These are phyloP conservation scores for Datisca glomerata DNA, from an alignment of 306 rosid genomes.

Conservation along the genomic window DNA sequence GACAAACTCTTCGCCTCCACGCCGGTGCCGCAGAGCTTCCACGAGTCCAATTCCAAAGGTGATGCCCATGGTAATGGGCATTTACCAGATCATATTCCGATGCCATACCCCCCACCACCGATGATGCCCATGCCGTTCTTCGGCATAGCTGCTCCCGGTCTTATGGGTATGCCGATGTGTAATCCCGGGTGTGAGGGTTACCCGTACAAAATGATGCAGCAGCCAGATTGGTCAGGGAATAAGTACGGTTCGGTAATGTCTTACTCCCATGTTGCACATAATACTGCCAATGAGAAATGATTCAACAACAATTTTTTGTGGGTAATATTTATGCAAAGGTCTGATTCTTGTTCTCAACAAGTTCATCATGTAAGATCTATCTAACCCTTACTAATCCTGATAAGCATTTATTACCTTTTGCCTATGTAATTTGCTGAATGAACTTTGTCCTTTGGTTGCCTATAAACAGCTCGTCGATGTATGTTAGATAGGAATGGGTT, in stretches of 20 bases:
- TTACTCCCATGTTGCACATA: constrained; percentile 19
- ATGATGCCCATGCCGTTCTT: constrained; percentile 46
- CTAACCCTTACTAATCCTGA: too few relatives aligned
- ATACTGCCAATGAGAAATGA: constrained; percentile 10
- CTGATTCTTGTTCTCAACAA: constrained; percentile 5
- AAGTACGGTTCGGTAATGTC: constrained; percentile 23
- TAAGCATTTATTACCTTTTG: too few relatives aligned
- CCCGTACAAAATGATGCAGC: constrained; percentile 40
- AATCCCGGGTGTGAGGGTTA: constrained; percentile 16
- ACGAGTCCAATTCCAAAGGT: constrained; percentile 29
- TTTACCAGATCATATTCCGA: constrained; percentile 25
- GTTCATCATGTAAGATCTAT: constrained; percentile 1
- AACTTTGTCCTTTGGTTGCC: too few relatives aligned
- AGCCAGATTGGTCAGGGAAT: constrained; percentile 29
- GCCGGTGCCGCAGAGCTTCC: constrained; percentile 55
- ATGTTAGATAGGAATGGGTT: too few relatives aligned
- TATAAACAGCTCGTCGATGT: too few relatives aligned
- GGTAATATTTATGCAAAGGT: constrained; percentile 3
- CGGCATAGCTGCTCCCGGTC: constrained; percentile 40
- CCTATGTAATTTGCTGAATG: too few relatives aligned
- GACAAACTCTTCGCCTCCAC: constrained; percentile 78
- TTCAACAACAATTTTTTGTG: background rate
- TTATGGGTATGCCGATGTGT: constrained; percentile 32
- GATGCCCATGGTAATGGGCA: constrained; percentile 35
- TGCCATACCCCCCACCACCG: constrained; percentile 30